phyloP scores from a whole-genome alignment of 306 rosid genomes.

The Luffa aegyptiaca region DNA sequence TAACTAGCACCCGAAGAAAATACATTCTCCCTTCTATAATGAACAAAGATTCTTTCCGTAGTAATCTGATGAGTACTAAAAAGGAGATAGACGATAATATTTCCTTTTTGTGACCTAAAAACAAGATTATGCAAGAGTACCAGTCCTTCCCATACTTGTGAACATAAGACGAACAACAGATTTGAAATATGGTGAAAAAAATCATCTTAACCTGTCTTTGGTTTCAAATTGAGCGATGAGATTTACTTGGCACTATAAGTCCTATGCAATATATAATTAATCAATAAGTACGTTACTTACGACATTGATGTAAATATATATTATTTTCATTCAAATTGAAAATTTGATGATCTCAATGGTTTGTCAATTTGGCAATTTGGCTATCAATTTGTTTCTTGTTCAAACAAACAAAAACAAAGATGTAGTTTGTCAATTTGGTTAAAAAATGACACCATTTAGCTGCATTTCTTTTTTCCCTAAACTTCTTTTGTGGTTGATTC shows the following conservation, averaged over 20 bases:
- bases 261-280: not conserved
- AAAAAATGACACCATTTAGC: not conserved
- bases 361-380: not conserved
- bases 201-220: not conserved
- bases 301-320: not conserved
- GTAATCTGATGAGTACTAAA: too few relatives aligned
- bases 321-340: not conserved
- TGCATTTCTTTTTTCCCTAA: not conserved
- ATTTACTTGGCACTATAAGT: too few relatives aligned
- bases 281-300: not conserved
- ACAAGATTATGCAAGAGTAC: too few relatives aligned
- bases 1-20: too few relatives aligned
- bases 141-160: not conserved
- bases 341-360: not conserved
- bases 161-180: not conserved
- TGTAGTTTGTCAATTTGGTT: not conserved
- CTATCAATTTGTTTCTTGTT: not conserved
- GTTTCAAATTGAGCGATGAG: too few relatives aligned
- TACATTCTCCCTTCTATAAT: too few relatives aligned
- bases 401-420: not conserved
- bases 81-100: too few relatives aligned
- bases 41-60: too few relatives aligned
- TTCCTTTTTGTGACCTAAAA: too few relatives aligned
- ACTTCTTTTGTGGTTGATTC: constrained; percentile 1
- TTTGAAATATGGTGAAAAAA: not conserved